These are phyloP conservation scores for Neodidymelliopsis sp. DNA, from an alignment of 2,329 filamentous ascomycete species.

Conservation along the genomic window DNA sequence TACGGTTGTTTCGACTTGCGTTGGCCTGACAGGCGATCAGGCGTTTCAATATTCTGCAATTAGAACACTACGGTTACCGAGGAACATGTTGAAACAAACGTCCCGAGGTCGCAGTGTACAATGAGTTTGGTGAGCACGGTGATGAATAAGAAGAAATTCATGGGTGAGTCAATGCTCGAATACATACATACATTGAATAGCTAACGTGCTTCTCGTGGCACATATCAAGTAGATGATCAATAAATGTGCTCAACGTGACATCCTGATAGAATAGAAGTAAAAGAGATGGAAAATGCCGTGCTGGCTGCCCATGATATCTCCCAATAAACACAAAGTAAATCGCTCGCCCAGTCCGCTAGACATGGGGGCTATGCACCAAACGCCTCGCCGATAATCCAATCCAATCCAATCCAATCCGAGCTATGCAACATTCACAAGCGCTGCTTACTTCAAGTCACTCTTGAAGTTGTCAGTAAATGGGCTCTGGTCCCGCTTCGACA, in stretches of 20 bases:
- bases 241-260: no score
- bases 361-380: conserved; percentile 19
- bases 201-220: conserved; percentile 16
- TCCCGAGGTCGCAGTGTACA: neutral
- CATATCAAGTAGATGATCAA: no score
- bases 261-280: conserved; percentile 14
- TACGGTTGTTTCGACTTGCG: neutral
- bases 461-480: conserved; percentile 46
- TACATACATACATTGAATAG: conserved; percentile 21
- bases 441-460: conserved; percentile 14
- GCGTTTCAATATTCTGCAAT: conserved; percentile 7
- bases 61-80: conserved; percentile 1
- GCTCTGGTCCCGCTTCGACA: conserved; percentile 41
- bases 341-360: conserved; percentile 21
- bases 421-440: neutral
- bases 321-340: conserved; percentile 10
- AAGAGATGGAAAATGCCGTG: conserved; percentile 15
- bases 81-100: conserved; percentile 14
- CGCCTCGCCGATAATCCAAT: conserved; percentile 15
- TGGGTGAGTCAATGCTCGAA: conserved; percentile 7
- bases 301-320: conserved; percentile 21
- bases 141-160: no score
- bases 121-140: neutral
- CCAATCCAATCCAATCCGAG: neutral
- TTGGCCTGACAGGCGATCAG: neutral